Evolutionary conservation across 1,284 basidiomycete genomes (phyloP), one percentile per base, ranked within the genome.

Genomic region (Cryptococcus maquisensis): DNA sequence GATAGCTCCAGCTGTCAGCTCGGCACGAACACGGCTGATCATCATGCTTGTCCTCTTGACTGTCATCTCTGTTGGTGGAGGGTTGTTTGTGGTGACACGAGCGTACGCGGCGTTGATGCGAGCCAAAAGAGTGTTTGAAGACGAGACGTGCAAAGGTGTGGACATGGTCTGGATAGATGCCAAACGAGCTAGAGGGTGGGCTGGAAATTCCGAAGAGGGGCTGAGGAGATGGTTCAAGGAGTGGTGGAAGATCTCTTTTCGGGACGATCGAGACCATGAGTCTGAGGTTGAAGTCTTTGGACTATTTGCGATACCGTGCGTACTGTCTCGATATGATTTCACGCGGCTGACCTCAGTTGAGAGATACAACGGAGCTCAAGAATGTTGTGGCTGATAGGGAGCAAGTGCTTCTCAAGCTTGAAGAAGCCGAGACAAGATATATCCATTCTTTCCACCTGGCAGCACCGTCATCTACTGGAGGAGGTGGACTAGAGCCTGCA

Each of bases 361-460:
- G 87, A 23, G 84, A 88, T 64, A 88, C 86, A 0, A 79, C 81
- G 13, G 77, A 77, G 3, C 76, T 90, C n/a, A 81, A 82, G 0
- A 62, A 81, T 3, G 80, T 89, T 23, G 85, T 90, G 42, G 81
- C 83, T 26, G 83, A 88, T 69, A 80, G 88, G 23, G 85, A 86
- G 57, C 80, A 82, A 62, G 83, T 88, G 20, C 75, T 90, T 21
- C 82, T 88, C 59, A 82, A 85, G 56, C 79, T 91, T 8, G 88
- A 91, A 75, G 81, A 84, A 47, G 85, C 86, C 3, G 88, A 90
- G 75, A 82, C 85, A 6, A 81, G 80, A 64, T 90, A 89, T 66
- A 87, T 90, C 61, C 78, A 79, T 49, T 87, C 86, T 0, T 88
- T 89, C 77, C 52, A 50, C 1, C 18, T 50, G 10, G 35, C 42